Evolutionary conservation across 495 filamentous ascomycete genomes (phyloP), one percentile per base, ranked within the genome.

Genomic region (Penicillium egyptiacum): DNA sequence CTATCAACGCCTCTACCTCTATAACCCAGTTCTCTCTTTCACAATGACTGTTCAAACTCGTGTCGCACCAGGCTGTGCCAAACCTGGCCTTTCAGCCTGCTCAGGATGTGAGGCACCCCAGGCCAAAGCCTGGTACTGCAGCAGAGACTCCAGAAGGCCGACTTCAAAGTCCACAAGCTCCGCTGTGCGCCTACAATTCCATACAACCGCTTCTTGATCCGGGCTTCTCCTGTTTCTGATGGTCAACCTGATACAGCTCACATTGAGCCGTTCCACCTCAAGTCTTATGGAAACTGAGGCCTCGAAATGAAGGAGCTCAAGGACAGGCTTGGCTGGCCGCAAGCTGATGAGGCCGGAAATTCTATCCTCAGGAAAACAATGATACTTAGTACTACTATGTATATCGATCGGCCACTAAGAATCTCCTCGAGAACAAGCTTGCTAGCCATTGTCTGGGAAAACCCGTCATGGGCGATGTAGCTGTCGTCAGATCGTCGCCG

Each of bases 11-110:
- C 23, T 25, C 4, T 25, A 30, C 20, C 16, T 43, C 22, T 7
- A 44, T 44, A 12, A 6, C 4, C 11, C 23, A 25, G 3, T 5
- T 5, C 23, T 12, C 22, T 44, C 61, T 31, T 72, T 69, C 5
- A 89, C 72, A 81, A 89, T 84, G 59, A 85, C 81, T 0, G 86
- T 83, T 3, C 86, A 88, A 12, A 86, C 84, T 70, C 86, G 81
- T 20, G 82, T 84, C 46, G 88, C 82, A 56, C 81, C 2, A 12
- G 19, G 5, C 25, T 57, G 45, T n/a, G 30, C 25, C 45, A 43
- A 56, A n/a, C 6, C 30, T 5, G 53, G 44, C 17, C 17, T 16
- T 17, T 23, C 3, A 14, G 43, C 46, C 23, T 19, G 23, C 37
- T 4, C 22, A 11, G 35, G 23, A 11, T 57, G 46, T 30, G 23